Evolutionary conservation across 2,329 filamentous ascomycete species (phyloP), one percentile per base, ranked within the genome.

Genomic region (Ophiostoma sp.): DNA sequence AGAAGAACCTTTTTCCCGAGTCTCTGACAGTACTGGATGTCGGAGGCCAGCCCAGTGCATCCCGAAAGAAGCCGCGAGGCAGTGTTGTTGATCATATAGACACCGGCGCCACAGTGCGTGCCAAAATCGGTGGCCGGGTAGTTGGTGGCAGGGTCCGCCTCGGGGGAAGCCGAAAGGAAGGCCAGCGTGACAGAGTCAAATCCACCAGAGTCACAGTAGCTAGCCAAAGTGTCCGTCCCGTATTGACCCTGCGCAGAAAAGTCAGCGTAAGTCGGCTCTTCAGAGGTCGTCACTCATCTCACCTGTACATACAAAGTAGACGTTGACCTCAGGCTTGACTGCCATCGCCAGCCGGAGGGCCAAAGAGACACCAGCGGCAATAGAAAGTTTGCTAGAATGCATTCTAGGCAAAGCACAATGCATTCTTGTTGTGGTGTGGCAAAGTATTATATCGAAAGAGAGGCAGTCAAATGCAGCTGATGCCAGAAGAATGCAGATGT

Each of bases 1-100:
- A 68, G 58, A 1, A 68, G 40, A 1, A 68, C 64, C 40, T 63
- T 63, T n/a, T 63, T 68, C 5, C 67, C 64, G 7, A 49, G 55
- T 11, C 38, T 42, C 55, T 68, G 67, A 55, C 67, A 68, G 55
- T 68, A 38, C n/a, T 63, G 36, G 45, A 68, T 68, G 41, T 66
- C 67, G 2, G 60, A 11, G 38, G 52, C 42, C 16, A 68, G 36
- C 7, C 40, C n/a, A 1, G 41, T 55, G 27, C 67, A 68, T 38
- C 45, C 55, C 1, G 67, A 63, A 5, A 63, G 67, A 40, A 66
- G 67, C 36, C 55, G 64, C 44, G 67, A 63, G 5, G 64, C 44
- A 9, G 52, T 63, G 64, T 52, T n/a, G 63, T 66, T 62, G 52
- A 36, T n/a, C 55, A 36, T 36, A 55, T 68, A 66, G 11, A 64